Evolutionary conservation across 179 eudicot genomes (phyloP), one percentile per base, ranked within the genome.

Genomic region (Spinacia oleracea): DNA sequence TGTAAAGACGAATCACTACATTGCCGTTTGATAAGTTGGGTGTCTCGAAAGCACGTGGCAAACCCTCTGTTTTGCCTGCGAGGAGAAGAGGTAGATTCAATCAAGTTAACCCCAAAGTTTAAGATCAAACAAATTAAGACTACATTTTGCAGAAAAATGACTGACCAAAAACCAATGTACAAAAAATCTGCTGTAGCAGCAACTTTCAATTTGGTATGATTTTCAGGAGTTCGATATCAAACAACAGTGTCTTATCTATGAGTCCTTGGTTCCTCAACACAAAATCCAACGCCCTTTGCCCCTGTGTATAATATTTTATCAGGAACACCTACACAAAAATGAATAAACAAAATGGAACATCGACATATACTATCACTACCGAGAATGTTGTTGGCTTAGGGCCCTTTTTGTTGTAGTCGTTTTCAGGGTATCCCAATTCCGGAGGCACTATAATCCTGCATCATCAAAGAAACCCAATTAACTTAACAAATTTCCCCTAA

Each of bases 361-460:
- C 46, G n/a, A 29, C 31, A 25, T 38, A 32, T 59, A 21, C 38
- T 59, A 72, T n/a, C 56, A 65, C 75, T 90, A 96, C 98, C 88
- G 99, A 96, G 83, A 96, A 96, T 59, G 99, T 96, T 27, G 92
- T 93, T 80, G 98, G 99, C 84, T 88, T 87, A 46, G 99, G 98
- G 56, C 98, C 99, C 80, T 75, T 86, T 91, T 91, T 93, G 86
- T 89, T 89, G 83, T 59, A 93, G 87, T 96, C 96, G 75, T 86
- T 85, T 12, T 87, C 93, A 78, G 99, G 99, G 81, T 96, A 96
- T 69, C 99, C 99, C 80, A 95, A 80, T 70, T 96, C 98, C 32
- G 98, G 99, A 75, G 99, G 99, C 69, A 96, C 99, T 83, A 96
- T 73, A 70, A 96, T 88, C 93, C 99, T 96, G 92, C 81, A 87